Evolutionary conservation across 345 rosid species (phyloP), one percentile per base, ranked within the genome.

Genomic region (Reutealis trisperma): DNA sequence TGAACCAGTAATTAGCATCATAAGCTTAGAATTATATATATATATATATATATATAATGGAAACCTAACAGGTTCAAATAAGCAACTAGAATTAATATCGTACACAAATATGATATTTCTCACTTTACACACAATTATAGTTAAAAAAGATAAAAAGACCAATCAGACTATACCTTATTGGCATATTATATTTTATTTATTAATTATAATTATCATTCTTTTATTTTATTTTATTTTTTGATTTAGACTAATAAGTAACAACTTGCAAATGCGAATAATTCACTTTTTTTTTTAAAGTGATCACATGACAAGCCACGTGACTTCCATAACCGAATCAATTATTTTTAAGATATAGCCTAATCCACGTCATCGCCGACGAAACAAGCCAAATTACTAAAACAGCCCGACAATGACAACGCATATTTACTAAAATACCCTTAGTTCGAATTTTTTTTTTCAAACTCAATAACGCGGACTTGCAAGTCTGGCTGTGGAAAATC

Each of bases 291-390:
- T 34, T 4, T 72, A 0, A 51, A 79, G 57, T 7, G 42, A 67
- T 65, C 85, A 81, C 86, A 68, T 81, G 86, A 73, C 72, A 72
- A 63, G 75, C 80, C 89, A 86, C 81, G 89, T 83, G 91, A 83
- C 84, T 21, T 64, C 71, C 82, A 80, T 78, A 60, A 63, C 66
- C 37, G 60, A 75, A 58, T 67, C 68, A 78, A 84, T 32, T 42
- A 74, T 82, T 64, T 37, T 42, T 22, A 32, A 34, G 11, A 4
- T 2, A 57, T 34, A 16, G 37, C 37, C 19, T 34, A 73, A 34
- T 77, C 86, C 80, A 78, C 67, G 58, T 59, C 52, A 67, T 47
- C 73, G 79, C 88, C 88, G 84, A 85, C 86, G 76, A 61, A n/a
- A 49, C 7, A 8, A 16, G 5, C 1, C 0, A 70, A 70, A 41